These are phyloP conservation scores for Suillus occidentalis DNA, from an alignment of 768 basidiomycete genomes.

Conservation along the genomic window DNA sequence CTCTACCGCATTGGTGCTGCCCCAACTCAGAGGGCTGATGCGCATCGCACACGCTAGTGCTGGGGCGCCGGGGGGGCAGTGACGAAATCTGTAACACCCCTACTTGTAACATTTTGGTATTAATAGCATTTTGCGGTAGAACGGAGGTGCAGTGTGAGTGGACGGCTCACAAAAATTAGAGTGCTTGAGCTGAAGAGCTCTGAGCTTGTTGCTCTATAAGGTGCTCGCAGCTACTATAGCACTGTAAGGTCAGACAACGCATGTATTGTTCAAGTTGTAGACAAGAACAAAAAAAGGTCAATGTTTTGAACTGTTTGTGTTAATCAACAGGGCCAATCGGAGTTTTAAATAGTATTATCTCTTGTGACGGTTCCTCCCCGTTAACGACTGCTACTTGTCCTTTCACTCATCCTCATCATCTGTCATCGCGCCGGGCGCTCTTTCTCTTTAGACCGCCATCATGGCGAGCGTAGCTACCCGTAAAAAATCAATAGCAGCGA, in stretches of 20 bases:
- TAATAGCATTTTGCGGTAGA: background rate
- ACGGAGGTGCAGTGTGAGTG: background rate
- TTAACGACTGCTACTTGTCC: constrained; percentile 8
- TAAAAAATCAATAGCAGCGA: constrained; percentile 77
- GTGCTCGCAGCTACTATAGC: background rate
- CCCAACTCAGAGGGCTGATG: background rate
- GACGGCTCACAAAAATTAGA: background rate
- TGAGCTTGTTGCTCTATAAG: background rate
- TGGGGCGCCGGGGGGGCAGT: background rate
- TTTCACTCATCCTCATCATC: background rate
- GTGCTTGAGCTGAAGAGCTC: background rate
- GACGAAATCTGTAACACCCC: background rate
- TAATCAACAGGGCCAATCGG: constrained; percentile 29
- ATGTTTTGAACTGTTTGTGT: constrained; percentile 27
- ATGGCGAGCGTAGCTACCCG: constrained; percentile 63
- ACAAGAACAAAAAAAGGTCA: constrained; percentile 6
- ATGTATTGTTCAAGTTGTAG: background rate
- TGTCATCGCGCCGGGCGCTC: constrained; percentile 1
- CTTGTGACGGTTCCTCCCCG: constrained; percentile 9
- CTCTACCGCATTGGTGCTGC: background rate
- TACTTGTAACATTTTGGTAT: background rate
- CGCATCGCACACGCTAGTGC: background rate
- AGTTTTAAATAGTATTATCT: constrained; percentile 35
- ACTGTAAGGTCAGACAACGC: background rate
- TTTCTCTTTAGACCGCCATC: constrained; percentile 19